These are phyloP conservation scores for Camelina sativa DNA, from an alignment of 345 rosid genomes.

Conservation along the genomic window DNA sequence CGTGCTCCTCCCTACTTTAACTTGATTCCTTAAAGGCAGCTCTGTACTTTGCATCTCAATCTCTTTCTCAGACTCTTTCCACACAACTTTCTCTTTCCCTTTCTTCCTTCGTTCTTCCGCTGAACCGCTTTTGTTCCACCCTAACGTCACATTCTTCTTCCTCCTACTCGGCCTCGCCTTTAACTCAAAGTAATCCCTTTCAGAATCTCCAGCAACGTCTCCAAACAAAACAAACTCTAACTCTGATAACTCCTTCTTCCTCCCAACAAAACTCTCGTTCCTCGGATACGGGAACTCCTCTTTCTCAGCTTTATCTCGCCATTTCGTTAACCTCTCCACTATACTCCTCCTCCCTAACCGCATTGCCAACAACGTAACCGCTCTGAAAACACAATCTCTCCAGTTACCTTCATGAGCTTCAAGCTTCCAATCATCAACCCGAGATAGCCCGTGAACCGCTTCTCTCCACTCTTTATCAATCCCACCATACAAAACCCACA, in stretches of 20 bases:
- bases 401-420: slow-evolving; percentile 90
- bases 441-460: slow-evolving; percentile 69
- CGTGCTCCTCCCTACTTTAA: slow-evolving; percentile 49
- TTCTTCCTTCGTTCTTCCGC: slow-evolving; percentile 63
- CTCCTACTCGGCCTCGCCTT: slow-evolving; percentile 63
- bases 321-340: slow-evolving; percentile 73
- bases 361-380: slow-evolving; percentile 74
- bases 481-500: slow-evolving; percentile 85
- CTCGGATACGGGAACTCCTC: slow-evolving; percentile 90
- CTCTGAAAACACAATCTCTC: slow-evolving; percentile 85
- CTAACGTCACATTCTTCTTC: slow-evolving; percentile 71
- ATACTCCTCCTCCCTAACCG: slow-evolving; percentile 91
- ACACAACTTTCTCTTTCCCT: slow-evolving; percentile 86
- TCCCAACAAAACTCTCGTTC: slow-evolving; percentile 79
- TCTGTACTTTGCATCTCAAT: slow-evolving; percentile 80
- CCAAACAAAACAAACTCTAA: slow-evolving; percentile 88
- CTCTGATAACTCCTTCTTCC: slow-evolving; percentile 91
- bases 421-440: slow-evolving; percentile 87
- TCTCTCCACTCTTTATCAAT: slow-evolving; percentile 95
- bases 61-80: slow-evolving; percentile 97
- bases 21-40: slow-evolving; percentile 49
- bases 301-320: slow-evolving; percentile 82
- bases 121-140: slow-evolving; percentile 66
- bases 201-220: slow-evolving; percentile 74
- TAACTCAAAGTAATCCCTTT: slow-evolving; percentile 81